phyloP scores from a whole-genome alignment of 345 rosid species.

The Toxicodendron radicans region DNA sequence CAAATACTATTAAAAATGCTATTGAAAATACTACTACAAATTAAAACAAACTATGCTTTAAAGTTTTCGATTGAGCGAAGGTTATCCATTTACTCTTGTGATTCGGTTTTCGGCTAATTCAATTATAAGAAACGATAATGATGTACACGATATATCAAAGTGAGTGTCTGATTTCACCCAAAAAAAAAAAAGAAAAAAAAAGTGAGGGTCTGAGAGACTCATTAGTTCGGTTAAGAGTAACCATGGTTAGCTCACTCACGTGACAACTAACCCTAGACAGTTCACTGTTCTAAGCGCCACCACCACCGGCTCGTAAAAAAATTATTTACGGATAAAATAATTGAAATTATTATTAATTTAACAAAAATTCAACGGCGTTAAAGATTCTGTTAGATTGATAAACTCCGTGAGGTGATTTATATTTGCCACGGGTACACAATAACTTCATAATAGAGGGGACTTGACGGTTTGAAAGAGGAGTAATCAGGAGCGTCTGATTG shows the following conservation, averaged over 20 bases:
- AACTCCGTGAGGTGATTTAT: slow-evolving; percentile 20
- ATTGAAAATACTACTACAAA: too few species aligned
- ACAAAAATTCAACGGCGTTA: slow-evolving; percentile 1
- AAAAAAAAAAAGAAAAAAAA: too few species aligned
- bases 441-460: slow-evolving; percentile 21
- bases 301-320: background rate
- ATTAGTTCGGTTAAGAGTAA: slow-evolving; percentile 10
- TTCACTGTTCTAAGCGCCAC: slow-evolving; percentile 8
- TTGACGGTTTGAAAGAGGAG: slow-evolving; percentile 22
- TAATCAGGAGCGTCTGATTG: slow-evolving; percentile 25
- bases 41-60: too few species aligned
- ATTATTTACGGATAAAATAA: background rate
- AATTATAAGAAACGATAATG: too few species aligned
- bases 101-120: too few species aligned
- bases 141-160: background rate
- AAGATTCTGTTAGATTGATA: slow-evolving; percentile 35
- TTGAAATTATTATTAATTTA: background rate
- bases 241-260: slow-evolving; percentile 20
- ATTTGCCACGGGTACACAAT: background rate
- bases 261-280: slow-evolving; percentile 8
- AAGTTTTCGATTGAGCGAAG: too few species aligned
- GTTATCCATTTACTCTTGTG: too few species aligned
- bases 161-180: too few species aligned
- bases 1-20: too few species aligned
- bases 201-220: too few species aligned